Evolutionary conservation across 2,329 filamentous ascomycete genomes (phyloP), one percentile per base, ranked within the genome.

Genomic region (Gremmenia infestans): DNA sequence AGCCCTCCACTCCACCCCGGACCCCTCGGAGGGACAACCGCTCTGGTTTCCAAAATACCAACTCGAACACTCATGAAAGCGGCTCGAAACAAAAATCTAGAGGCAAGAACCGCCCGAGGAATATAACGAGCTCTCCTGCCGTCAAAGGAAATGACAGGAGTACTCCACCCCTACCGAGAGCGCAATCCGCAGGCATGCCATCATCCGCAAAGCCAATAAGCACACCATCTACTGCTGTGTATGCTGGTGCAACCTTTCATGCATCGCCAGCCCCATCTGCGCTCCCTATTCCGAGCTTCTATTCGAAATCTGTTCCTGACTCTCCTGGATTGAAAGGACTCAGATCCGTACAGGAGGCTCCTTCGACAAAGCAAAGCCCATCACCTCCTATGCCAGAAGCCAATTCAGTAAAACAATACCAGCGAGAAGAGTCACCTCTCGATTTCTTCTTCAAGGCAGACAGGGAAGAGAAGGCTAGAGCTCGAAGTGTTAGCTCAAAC

Each of bases 181-280:
- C 59, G 32, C 61, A 68, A 51, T 64, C 65, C 39, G 48, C 60
- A 14, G 58, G 58, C 25, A 57, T 63, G 28, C 50, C 61, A 43
- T 60, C 55, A 66, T 73, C 78, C 42, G 71, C 72, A 42, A 72
- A 71, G 42, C 74, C 75, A 50, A 65, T 70, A 42, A 70, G 71
- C 46, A 72, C 68, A 14, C 78, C 78, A 22, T 75, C 78, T 19
- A 54, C 58, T 37, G 51, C 64, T 36, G 66, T 64, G 11, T 99
- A 96, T 73, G 94, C 94, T 40, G 94, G 93, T 14, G 88, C 93
- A 36, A 95, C 91, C 5, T 99, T 97, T 71, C 92, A 97, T 72
- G 89, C 91, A 42, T 97, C 94, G 8, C 94, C 94, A 19, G 93
- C 92, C 1, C 88, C 94, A 0, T 95, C 91, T 8, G 86, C 91